Evolutionary conservation across 148 eudicot genomes (phyloP).

Genomic region (Silene latifolia): DNA sequence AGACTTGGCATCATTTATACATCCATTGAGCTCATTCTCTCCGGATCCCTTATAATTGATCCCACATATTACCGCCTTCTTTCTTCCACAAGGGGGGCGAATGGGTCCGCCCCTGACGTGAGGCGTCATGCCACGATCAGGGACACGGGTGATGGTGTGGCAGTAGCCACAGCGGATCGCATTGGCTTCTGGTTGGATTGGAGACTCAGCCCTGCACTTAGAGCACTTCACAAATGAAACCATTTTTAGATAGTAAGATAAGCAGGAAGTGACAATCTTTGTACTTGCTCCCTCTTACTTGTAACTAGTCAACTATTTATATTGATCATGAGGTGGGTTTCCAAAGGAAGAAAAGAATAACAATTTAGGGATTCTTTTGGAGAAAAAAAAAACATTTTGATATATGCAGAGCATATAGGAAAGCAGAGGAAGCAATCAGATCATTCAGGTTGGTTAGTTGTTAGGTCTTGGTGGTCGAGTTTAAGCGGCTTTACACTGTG

Average conservation of each 20-base stretch:
- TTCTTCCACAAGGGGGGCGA: slow-evolving; percentile 37
- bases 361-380: too few species aligned
- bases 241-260: neutral
- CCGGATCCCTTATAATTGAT: slow-evolving; percentile 43
- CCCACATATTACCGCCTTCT: slow-evolving; percentile 85
- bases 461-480: too few species aligned
- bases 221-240: slow-evolving; percentile 65
- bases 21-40: slow-evolving; percentile 64
- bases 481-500: too few species aligned
- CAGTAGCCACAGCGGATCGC: slow-evolving; percentile 77
- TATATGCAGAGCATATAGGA: too few species aligned
- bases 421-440: too few species aligned
- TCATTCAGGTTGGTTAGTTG: too few species aligned
- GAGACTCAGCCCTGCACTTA: slow-evolving; percentile 58
- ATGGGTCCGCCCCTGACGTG: slow-evolving; percentile 30
- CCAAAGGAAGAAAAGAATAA: too few species aligned
- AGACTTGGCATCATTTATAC: slow-evolving; percentile 83
- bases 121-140: slow-evolving; percentile 27
- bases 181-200: slow-evolving; percentile 62
- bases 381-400: too few species aligned
- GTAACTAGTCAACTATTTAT: too few species aligned
- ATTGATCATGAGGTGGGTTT: too few species aligned
- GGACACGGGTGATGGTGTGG: slow-evolving; percentile 48
- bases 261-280: neutral
- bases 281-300: too few species aligned